Conservation (phyloP, 1,139 yeast species). For the Sugiyamaella castrensis region DNA sequence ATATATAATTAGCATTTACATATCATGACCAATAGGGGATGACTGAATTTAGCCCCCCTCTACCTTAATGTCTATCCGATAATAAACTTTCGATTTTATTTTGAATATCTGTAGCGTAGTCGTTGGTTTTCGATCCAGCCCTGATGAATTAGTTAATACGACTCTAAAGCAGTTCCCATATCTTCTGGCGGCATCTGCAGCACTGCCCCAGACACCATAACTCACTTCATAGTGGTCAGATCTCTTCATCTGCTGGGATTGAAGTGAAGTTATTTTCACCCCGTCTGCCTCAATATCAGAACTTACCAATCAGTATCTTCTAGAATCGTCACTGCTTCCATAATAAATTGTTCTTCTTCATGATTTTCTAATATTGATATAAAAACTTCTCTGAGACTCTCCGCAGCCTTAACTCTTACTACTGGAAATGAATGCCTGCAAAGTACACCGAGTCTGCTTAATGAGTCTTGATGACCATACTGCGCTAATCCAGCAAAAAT, state of each 20-base stretch:
- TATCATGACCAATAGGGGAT: too few species aligned
- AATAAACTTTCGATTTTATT: too few species aligned
- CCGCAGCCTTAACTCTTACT: constrained; percentile 30
- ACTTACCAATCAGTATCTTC: constrained; percentile 21
- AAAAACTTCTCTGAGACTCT: constrained; percentile 21
- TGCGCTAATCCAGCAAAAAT: constrained; percentile 25
- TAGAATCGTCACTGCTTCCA: constrained; percentile 10
- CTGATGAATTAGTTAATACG: neutral
- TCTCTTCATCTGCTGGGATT: too few species aligned
- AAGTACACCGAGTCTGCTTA: constrained; percentile 23
- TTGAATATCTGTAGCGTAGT: neutral
- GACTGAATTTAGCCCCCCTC: too few species aligned
- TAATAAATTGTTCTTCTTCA: neutral
- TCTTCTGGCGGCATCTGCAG: too few species aligned
- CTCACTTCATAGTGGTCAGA: too few species aligned
- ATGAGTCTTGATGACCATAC: constrained; percentile 17
- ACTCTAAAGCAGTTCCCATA: too few species aligned
- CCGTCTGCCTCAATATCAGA: too few species aligned
- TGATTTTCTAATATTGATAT: constrained; percentile 8
- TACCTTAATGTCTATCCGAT: too few species aligned
- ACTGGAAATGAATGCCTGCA: constrained; percentile 23
- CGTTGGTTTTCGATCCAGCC: neutral
- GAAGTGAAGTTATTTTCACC: neutral
- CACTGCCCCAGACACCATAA: too few species aligned
- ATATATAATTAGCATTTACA: too few species aligned